Conservation (phyloP, 179 eudicot genomes). For the Silene coronaria region DNA sequence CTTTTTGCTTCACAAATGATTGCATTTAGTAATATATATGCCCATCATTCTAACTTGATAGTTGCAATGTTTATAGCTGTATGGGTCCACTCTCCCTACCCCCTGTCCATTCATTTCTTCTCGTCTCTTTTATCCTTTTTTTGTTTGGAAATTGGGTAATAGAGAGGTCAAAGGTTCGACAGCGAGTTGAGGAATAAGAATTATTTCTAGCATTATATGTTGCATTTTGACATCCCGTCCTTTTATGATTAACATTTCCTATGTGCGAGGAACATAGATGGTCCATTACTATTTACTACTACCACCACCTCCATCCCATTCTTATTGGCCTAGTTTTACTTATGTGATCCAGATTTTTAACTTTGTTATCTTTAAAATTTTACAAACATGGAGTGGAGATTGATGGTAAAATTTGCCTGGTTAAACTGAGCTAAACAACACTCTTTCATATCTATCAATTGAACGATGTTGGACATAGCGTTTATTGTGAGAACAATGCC, state of each 20-base stretch:
- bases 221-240: neutral
- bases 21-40: neutral
- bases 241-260: neutral
- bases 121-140: conserved; percentile 6
- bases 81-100: conserved; percentile 9
- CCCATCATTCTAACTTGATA: neutral
- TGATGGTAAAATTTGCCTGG: too few relatives aligned
- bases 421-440: too few relatives aligned
- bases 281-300: neutral
- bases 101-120: neutral
- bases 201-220: neutral
- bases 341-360: too few relatives aligned
- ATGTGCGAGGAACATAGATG: neutral
- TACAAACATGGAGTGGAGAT: too few relatives aligned
- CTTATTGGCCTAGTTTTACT: too few relatives aligned
- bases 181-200: conserved; percentile 1
- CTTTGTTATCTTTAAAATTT: too few relatives aligned
- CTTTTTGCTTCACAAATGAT: conserved; percentile 3
- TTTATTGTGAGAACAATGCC: too few relatives aligned
- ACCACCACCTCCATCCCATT: too few relatives aligned
- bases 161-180: neutral
- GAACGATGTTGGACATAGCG: too few relatives aligned
- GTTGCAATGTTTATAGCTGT: neutral
- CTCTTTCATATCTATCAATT: too few relatives aligned
- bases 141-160: neutral